These are phyloP conservation scores for Saccharum spontaneum DNA, from an alignment of 176 grass and related monocot species.

Conservation along the genomic window DNA sequence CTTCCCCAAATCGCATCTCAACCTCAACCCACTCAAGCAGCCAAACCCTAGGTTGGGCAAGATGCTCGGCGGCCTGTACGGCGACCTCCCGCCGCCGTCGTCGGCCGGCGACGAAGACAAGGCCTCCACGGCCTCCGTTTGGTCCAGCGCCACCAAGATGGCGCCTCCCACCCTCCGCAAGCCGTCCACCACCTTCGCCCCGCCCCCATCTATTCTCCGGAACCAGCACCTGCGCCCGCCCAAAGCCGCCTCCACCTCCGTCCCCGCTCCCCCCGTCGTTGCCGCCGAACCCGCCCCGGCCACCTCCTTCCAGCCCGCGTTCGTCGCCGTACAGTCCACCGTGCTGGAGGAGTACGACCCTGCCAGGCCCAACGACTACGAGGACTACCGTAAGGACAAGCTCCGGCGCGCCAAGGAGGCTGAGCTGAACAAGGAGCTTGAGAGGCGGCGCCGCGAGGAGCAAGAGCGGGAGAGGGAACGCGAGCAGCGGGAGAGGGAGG, in stretches of 20 bases:
- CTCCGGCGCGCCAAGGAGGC: slow-evolving; percentile 73
- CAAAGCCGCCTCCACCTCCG: neutral
- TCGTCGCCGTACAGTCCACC: slow-evolving; percentile 73
- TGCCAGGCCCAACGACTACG: slow-evolving; percentile 93
- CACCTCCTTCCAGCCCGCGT: slow-evolving; percentile 60
- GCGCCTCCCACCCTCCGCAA: slow-evolving; percentile 87
- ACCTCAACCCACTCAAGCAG: neutral
- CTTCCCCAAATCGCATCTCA: neutral
- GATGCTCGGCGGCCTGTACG: slow-evolving; percentile 93
- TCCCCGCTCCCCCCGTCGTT: neutral
- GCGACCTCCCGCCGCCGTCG: slow-evolving; percentile 90
- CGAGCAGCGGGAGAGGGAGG: slow-evolving; percentile 62
- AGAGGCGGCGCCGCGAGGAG: slow-evolving; percentile 66
- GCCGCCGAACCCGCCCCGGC: neutral
- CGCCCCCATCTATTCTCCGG: slow-evolving; percentile 68
- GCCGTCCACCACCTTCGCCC: slow-evolving; percentile 59
- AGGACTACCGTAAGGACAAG: slow-evolving; percentile 86
- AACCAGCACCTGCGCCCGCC: slow-evolving; percentile 47
- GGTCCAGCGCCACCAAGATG: slow-evolving; percentile 97
- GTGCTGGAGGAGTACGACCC: slow-evolving; percentile 99
- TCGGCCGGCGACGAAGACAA: slow-evolving; percentile 75
- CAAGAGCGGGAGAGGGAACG: slow-evolving; percentile 74
- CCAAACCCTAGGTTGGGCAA: slow-evolving; percentile 30
- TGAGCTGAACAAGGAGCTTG: slow-evolving; percentile 74
- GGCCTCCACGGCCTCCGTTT: slow-evolving; percentile 62